Conservation (phyloP, 495 filamentous ascomycete species). For the Penicillium crystallinum region DNA sequence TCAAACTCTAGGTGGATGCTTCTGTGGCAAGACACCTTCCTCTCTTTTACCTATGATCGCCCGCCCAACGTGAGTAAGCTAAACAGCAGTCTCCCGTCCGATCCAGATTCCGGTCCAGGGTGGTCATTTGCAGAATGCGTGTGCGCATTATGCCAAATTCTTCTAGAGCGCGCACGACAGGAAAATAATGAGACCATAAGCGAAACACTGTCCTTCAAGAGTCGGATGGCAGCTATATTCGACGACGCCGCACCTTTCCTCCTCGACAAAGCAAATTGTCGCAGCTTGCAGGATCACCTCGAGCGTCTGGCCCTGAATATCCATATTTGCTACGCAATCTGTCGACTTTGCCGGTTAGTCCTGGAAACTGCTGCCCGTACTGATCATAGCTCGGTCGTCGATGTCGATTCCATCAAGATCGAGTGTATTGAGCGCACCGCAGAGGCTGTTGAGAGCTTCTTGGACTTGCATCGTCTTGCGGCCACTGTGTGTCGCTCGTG, state of each 20-base stretch:
- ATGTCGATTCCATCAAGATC: neutral
- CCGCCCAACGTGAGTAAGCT: slow-evolving; percentile 31
- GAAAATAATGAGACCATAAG: neutral
- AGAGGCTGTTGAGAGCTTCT: slow-evolving; percentile 13
- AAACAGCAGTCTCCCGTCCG: slow-evolving; percentile 30
- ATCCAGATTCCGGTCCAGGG: slow-evolving; percentile 12
- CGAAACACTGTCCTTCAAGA: slow-evolving; percentile 30
- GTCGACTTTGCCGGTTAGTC: slow-evolving; percentile 11
- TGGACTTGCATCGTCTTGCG: slow-evolving; percentile 19
- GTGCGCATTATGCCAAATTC: slow-evolving; percentile 39
- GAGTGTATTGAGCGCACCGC: neutral
- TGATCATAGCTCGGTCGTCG: neutral
- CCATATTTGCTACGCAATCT: slow-evolving; percentile 19
- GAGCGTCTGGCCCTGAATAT: slow-evolving; percentile 41
- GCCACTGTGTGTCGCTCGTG: slow-evolving; percentile 12
- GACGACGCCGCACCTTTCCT: slow-evolving; percentile 39
- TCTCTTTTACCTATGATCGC: slow-evolving; percentile 49
- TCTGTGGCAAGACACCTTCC: slow-evolving; percentile 49
- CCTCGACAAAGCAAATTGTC: slow-evolving; percentile 35
- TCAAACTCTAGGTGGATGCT: slow-evolving; percentile 36
- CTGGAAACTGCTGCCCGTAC: neutral
- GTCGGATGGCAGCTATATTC: slow-evolving; percentile 35
- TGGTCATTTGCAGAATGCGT: slow-evolving; percentile 15
- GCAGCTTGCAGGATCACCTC: slow-evolving; percentile 38
- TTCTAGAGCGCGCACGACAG: slow-evolving; percentile 14